Evolutionary conservation across 495 filamentous ascomycete genomes (phyloP), one percentile per base, ranked within the genome.

Genomic region (Tuber magnatum): DNA sequence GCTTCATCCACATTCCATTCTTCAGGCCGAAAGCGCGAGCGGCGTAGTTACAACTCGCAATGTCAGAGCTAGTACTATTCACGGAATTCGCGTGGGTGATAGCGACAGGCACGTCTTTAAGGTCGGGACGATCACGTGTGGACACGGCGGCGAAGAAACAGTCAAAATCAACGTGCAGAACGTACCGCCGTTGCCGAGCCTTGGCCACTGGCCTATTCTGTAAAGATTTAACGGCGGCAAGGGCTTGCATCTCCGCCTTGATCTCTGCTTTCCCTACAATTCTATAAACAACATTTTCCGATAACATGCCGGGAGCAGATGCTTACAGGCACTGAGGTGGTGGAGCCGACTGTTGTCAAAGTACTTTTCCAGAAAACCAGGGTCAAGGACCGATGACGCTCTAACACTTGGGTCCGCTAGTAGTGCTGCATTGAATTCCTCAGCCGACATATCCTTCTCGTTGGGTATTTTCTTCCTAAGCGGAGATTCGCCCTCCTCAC

Each of bases 1-100:
- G 86, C 80, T 94, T 94, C 94, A 99, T 97, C 95, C 95, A 99
- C 96, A 97, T 97, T 14, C 96, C 95, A 77, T 98, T 98, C 82
- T 93, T 97, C 71, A 98, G 86, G 0, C 94, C 95, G 79, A 88
- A 94, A 35, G 88, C 87, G 38, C 95, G 89, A 4, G 96, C 95
- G 35, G 90, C 89, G 82, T 99, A 99, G 83, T 97, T 99, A 83
- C 95, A 99, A 74, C 94, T 97, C 12, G 95, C 95, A 78, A 99
- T 97, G 81, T 98, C 95, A 1, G 94, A 97, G 32, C 93, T 92
- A 56, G 89, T 88, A 24, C 80, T 82, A 41, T 71, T 77, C 28
- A 74, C 74, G 0, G 94, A 94, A 40, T 86, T 87, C 32, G 94
- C 90, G 83, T 99, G 95, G 32, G 95, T 94, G 51, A 99, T 91